These are phyloP conservation scores for Acarospora socialis DNA, from an alignment of 2,329 filamentous ascomycete species.

Conservation along the genomic window DNA sequence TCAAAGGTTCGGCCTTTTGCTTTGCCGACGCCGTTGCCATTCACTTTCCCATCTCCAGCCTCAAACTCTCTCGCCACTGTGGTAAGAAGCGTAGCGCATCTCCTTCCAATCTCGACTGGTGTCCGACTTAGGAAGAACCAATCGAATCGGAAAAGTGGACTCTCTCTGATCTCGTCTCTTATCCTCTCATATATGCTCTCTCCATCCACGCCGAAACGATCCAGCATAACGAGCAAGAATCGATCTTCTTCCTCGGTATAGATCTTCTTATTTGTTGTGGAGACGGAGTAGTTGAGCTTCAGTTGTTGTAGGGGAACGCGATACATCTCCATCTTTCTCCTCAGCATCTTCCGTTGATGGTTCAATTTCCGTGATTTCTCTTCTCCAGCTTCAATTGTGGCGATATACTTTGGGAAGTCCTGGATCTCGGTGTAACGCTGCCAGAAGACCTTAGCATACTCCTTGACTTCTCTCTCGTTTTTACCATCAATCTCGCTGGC, in stretches of 20 bases:
- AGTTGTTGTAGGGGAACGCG: conserved; percentile 95
- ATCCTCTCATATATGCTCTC: conserved; percentile 86
- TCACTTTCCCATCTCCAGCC: conserved; percentile 40
- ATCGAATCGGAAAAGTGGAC: conserved; percentile 90
- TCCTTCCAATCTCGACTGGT: conserved; percentile 76
- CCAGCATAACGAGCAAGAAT: conserved; percentile 83
- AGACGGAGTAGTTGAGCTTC: conserved; percentile 97
- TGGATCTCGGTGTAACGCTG: conserved; percentile 80
- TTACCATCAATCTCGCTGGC: conserved; percentile 87
- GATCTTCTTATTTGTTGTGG: conserved; percentile 98
- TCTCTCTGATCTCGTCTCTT: conserved; percentile 91
- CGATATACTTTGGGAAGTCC: conserved; percentile 79
- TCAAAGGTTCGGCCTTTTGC: conserved; percentile 43
- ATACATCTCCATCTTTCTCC: conserved; percentile 91
- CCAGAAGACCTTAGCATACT: conserved; percentile 94
- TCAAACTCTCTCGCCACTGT: conserved; percentile 94
- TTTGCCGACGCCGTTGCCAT: conserved; percentile 57
- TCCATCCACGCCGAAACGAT: conserved; percentile 81
- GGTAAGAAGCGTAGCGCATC: conserved; percentile 86
- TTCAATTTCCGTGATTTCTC: conserved; percentile 78
- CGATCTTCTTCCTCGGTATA: conserved; percentile 98
- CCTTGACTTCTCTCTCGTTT: conserved; percentile 66
- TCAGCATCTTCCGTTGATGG: conserved; percentile 82
- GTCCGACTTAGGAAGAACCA: conserved; percentile 98
- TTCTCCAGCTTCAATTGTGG: conserved; percentile 83